Conservation (phyloP, 306 rosid genomes). For the Senna tora region DNA sequence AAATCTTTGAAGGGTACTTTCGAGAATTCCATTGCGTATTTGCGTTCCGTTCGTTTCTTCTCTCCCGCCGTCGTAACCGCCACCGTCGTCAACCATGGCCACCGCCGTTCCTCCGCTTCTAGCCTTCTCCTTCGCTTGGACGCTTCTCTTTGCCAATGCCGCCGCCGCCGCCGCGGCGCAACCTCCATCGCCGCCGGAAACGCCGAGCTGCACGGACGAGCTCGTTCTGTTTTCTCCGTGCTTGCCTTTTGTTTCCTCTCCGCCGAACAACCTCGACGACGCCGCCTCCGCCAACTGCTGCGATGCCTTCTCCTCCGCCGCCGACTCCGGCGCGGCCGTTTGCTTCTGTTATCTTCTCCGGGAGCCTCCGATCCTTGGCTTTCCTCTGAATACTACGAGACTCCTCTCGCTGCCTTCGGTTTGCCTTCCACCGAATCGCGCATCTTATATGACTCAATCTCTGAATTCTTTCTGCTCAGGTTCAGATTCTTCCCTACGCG, state of each 20-base stretch:
- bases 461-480: slow-evolving; percentile 51
- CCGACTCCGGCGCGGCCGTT: slow-evolving; percentile 35
- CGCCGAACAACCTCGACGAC: slow-evolving; percentile 72
- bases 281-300: slow-evolving; percentile 61
- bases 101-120: slow-evolving; percentile 5
- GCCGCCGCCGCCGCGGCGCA: not conserved
- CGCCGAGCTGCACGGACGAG: slow-evolving; percentile 46
- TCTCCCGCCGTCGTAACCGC: slow-evolving; percentile 2
- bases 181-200: not conserved
- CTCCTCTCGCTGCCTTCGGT: slow-evolving; percentile 61
- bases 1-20: slow-evolving; percentile 5
- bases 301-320: slow-evolving; percentile 40
- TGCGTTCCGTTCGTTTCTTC: too few species aligned
- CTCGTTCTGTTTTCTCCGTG: slow-evolving; percentile 67
- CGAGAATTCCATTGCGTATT: not conserved
- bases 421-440: slow-evolving; percentile 31
- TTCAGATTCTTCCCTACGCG: slow-evolving; percentile 11
- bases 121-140: not conserved
- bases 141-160: slow-evolving; percentile 12
- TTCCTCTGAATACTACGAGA: slow-evolving; percentile 59
- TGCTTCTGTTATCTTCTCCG: slow-evolving; percentile 71
- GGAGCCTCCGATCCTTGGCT: slow-evolving; percentile 62
- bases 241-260: slow-evolving; percentile 57
- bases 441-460: slow-evolving; percentile 7
- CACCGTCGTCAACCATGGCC: slow-evolving; percentile 1